Conservation (phyloP, 257 asterid genomes). For the Solanum peruvianum region DNA sequence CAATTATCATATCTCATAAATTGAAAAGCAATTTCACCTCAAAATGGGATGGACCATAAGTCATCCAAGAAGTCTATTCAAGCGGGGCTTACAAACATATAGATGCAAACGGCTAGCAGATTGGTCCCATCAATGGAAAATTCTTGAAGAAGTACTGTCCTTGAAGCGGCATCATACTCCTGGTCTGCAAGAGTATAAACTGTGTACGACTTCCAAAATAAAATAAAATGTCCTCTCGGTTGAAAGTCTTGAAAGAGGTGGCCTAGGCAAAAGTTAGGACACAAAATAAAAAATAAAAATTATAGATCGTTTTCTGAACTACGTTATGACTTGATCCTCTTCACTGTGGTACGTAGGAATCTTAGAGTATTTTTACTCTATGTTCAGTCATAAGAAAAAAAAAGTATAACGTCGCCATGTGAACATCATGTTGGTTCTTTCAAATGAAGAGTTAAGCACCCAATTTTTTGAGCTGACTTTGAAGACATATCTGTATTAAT, state of each 20-base stretch:
- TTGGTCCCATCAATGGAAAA: background rate
- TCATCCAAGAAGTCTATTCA: background rate
- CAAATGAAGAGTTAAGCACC: no score
- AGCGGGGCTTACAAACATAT: background rate
- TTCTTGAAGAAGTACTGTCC: background rate
- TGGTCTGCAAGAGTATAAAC: background rate
- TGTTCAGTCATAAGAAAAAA: background rate
- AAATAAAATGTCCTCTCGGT: no score
- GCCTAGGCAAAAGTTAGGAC: background rate
- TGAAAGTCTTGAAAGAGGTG: no score
- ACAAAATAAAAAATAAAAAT: no score
- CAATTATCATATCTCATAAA: background rate
- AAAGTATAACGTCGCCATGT: no score
- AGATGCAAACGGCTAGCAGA: background rate
- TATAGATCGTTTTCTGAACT: no score
- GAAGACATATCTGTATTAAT: no score
- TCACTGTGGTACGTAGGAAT: background rate
- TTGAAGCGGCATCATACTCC: background rate
- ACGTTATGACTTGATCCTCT: background rate
- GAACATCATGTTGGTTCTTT: no score
- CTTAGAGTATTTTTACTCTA: background rate
- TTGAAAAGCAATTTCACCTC: background rate
- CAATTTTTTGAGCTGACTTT: no score
- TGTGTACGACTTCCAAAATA: background rate
- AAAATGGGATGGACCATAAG: background rate